A percentile compares a stretch with the other conserved stretches of the same genome.
Conservation (phyloP, 1,284 basidiomycete species). For the Ganoderma sinense region DNA sequence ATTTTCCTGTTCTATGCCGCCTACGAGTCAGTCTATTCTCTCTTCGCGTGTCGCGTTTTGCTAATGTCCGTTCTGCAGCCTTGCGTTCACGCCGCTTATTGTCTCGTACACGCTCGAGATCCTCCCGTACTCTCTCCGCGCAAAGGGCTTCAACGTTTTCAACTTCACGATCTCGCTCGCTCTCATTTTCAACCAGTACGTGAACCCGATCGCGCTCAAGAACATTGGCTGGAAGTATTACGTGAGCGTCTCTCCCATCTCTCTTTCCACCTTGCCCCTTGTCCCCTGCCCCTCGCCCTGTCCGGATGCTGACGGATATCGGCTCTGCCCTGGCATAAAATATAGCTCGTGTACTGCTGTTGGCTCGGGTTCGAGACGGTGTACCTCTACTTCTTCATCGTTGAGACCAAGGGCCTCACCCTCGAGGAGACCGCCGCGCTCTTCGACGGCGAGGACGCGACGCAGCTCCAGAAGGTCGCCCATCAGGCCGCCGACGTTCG, state of each 20-base stretch:
- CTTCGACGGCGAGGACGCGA: slow-evolving; percentile 70
- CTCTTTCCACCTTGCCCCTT: not conserved
- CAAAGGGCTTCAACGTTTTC: slow-evolving; percentile 82
- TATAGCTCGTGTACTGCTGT: slow-evolving; percentile 68
- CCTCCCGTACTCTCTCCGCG: slow-evolving; percentile 73
- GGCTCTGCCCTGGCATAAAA: no score
- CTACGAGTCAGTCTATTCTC: slow-evolving; percentile 59
- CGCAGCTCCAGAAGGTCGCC: slow-evolving; percentile 44
- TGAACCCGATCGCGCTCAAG: slow-evolving; percentile 76
- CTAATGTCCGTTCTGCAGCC: slow-evolving; percentile 42
- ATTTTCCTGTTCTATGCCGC: slow-evolving; percentile 79
- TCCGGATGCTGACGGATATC: not conserved
- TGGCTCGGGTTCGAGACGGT: slow-evolving; percentile 71
- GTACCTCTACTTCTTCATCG: slow-evolving; percentile 70
- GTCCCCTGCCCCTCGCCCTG: not conserved
- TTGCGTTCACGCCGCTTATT: slow-evolving; percentile 79
- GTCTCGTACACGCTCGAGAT: slow-evolving; percentile 81
- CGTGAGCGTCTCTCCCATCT: slow-evolving; percentile 31
- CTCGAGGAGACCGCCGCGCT: slow-evolving; percentile 80
- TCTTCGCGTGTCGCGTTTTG: not conserved
- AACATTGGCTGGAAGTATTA: slow-evolving; percentile 61
- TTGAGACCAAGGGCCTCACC: slow-evolving; percentile 77
- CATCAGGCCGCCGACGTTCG: slow-evolving; percentile 37
- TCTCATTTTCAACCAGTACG: slow-evolving; percentile 83
- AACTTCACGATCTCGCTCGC: slow-evolving; percentile 71